Evolutionary conservation across 2,329 filamentous ascomycete species (phyloP), one percentile per base, ranked within the genome.

Genomic region (Coniochaeta sp.): DNA sequence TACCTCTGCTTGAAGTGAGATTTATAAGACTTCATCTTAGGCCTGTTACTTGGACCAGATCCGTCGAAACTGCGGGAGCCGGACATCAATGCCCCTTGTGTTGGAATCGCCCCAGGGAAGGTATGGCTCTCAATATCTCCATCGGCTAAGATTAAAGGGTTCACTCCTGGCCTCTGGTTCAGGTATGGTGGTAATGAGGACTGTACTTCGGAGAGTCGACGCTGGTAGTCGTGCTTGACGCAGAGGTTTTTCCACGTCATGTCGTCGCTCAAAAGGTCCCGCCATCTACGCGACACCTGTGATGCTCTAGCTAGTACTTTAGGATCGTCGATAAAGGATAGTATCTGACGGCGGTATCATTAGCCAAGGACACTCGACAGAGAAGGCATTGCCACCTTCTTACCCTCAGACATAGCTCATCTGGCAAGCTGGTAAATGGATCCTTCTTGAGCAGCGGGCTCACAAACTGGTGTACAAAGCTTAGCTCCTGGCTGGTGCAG

Each of bases 231-330:
- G 73, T 96, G 93, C 75, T 96, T 97, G 65, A 96, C 91, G 72
- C 93, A 98, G 22, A 99, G 82, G 63, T 95, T 91, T 78, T 96
- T 97, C 95, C 95, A 99, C 1, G 95, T 96, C 76, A 97, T 93
- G 73, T 99, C 95, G 73, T 99, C 95, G 70, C 89, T 93, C 57
- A 99, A 81, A 8, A 99, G 81, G 73, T 97, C 93, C 64, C 91
- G 85, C 95, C 95, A 99, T 72, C 93, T 85, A 65, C 87, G 87
- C 59, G 95, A 99, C n/a, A 99, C 95, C 73, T 98, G 93, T 5
- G 93, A 96, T 58, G 95, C 90, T 71, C 95, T 85, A 42, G 93
- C 93, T 55, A 99, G 81, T 2, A 96, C 96, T 72, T 93, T 95
- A 1, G 95, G 93, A 70, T 99, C 95, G 69, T 99, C 95, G 70